phyloP scores from a whole-genome alignment of 177 flowering plant genomes.

The Vitis hybrid region DNA sequence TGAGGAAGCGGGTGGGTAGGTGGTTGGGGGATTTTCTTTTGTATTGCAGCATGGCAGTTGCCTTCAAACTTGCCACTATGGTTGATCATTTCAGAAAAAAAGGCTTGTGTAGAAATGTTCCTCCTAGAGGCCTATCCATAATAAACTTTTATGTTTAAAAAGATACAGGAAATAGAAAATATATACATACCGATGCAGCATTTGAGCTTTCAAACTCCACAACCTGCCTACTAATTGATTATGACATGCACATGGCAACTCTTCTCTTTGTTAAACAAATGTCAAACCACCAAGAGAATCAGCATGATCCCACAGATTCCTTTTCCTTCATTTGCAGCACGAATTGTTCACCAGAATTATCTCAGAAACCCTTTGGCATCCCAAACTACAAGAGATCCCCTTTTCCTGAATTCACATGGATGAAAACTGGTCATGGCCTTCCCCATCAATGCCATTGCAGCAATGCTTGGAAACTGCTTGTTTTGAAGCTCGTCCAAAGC shows the following conservation, averaged over 20 bases:
- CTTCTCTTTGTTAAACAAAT: background rate
- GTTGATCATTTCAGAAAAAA: background rate
- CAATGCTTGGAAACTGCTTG: conserved; percentile 78
- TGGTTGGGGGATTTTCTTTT: too few species aligned
- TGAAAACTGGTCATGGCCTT: conserved; percentile 59
- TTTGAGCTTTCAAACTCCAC: conserved; percentile 1
- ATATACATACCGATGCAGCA: conserved; percentile 18
- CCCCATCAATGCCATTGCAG: conserved; percentile 89
- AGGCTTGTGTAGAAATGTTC: background rate
- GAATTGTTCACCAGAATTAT: background rate
- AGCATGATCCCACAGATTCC: background rate
- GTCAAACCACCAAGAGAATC: conserved; percentile 1
- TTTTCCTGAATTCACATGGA: conserved; percentile 50
- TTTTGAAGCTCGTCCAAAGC: conserved; percentile 31
- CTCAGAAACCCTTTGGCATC: conserved; percentile 29
- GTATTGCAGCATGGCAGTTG: too few species aligned
- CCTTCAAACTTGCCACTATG: too few species aligned
- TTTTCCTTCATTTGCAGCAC: background rate
- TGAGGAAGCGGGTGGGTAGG: too few species aligned
- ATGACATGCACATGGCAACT: conserved; percentile 1
- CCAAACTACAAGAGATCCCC: conserved; percentile 68
- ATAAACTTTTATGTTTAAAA: background rate
- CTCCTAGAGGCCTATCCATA: background rate
- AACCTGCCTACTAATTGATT: background rate
- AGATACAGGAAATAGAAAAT: background rate